A percentile compares a stretch with the other conserved stretches of the same genome.
Conservation (phyloP, 371 early-diverging fungal species). For the Smittium culicis region DNA sequence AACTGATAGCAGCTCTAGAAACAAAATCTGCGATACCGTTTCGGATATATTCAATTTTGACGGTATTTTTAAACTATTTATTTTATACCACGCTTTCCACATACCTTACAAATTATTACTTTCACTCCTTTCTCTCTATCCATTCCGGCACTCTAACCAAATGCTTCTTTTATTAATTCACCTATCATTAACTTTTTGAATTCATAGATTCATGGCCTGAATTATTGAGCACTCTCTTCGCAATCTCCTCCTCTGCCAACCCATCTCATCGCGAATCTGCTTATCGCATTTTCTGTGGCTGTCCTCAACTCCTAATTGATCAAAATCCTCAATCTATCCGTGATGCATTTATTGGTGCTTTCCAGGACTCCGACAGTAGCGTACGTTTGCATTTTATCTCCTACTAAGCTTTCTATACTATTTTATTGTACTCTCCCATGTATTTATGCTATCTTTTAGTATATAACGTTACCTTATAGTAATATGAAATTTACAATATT, state of each 20-base stretch:
- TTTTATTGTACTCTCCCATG: too few relatives aligned
- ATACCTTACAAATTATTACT: conserved; percentile 18
- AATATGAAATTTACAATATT: neutral
- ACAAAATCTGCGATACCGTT: conserved; percentile 84
- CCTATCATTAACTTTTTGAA: conserved; percentile 15
- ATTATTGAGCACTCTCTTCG: conserved; percentile 60
- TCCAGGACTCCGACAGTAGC: conserved; percentile 40
- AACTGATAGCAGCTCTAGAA: conserved; percentile 49
- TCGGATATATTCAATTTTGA: conserved; percentile 58
- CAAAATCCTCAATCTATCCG: conserved; percentile 26
- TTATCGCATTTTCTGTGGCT: conserved; percentile 70
- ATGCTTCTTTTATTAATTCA: too few relatives aligned
- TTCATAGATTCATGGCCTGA: conserved; percentile 62
- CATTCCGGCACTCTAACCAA: neutral
- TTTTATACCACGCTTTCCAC: neutral
- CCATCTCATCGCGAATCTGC: conserved; percentile 71
- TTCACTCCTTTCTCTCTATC: conserved; percentile 7
- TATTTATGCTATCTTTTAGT: too few relatives aligned
- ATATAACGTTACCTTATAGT: neutral
- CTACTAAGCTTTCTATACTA: too few relatives aligned
- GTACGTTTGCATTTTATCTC: too few relatives aligned
- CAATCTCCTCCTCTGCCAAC: conserved; percentile 57
- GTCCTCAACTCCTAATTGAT: conserved; percentile 45
- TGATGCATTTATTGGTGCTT: conserved; percentile 54
- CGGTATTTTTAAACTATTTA: conserved; percentile 35